A percentile compares a stretch with the other conserved stretches of the same genome.
Conservation (phyloP, 2,329 filamentous ascomycete genomes). For the Alternaria panax region DNA sequence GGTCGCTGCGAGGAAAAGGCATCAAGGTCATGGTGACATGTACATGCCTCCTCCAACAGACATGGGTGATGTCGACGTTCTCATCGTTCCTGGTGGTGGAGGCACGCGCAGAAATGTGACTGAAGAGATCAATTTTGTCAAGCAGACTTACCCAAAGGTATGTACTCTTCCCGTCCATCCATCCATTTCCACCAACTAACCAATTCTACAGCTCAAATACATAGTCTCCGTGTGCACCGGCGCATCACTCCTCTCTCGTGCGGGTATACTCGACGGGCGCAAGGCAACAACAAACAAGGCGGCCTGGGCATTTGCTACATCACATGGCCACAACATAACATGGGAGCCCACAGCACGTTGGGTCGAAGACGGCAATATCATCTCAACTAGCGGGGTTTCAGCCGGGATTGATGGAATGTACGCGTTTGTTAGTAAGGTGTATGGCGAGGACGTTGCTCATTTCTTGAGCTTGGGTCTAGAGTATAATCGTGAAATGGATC, state of each 20-base stretch:
- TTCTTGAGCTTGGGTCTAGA: constrained; percentile 60
- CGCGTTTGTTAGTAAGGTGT: constrained; percentile 62
- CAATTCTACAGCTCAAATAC: constrained; percentile 48
- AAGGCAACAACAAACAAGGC: constrained; percentile 72
- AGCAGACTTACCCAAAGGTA: constrained; percentile 57
- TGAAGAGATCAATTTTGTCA: constrained; percentile 58
- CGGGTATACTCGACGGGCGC: constrained; percentile 67
- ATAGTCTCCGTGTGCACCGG: constrained; percentile 73
- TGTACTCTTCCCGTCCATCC: neutral
- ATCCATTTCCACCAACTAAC: neutral
- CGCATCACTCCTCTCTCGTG: constrained; percentile 62
- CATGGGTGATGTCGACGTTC: constrained; percentile 60
- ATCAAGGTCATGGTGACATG: neutral
- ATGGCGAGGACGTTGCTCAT: constrained; percentile 61
- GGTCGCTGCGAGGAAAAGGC: neutral
- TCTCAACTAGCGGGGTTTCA: constrained; percentile 68
- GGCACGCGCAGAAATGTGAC: constrained; percentile 53
- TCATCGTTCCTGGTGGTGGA: constrained; percentile 69
- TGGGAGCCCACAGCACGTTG: constrained; percentile 67
- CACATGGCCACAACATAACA: constrained; percentile 57
- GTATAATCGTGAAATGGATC: constrained; percentile 62
- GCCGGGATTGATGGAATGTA: constrained; percentile 68
- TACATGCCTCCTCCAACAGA: neutral
- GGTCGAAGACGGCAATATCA: constrained; percentile 71
- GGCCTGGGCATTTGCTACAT: constrained; percentile 58